phyloP scores from a whole-genome alignment of 192 early-diverging fungal species.

The Phlyctochytrium planicorne region DNA sequence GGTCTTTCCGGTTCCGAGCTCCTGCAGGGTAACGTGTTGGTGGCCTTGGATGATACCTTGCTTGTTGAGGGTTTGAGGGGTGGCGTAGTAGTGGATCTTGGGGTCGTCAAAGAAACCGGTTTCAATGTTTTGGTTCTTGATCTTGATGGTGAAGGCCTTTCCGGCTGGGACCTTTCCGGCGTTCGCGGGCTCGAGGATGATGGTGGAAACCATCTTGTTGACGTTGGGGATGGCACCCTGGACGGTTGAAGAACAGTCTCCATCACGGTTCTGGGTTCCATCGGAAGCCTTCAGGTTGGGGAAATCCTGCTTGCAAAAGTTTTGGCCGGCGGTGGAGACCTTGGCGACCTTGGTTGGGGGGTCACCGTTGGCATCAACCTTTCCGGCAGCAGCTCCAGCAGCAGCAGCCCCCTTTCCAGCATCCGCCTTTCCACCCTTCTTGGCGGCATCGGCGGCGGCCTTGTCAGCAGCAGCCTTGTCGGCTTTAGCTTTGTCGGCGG shows the following conservation, averaged over 20 bases:
- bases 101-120: no score
- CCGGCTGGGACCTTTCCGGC: slow-evolving; percentile 24
- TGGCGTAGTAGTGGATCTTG: slow-evolving; percentile 28
- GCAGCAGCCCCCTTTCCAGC: background rate
- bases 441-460: background rate
- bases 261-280: slow-evolving; percentile 35
- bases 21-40: slow-evolving; percentile 47
- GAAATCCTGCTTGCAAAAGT: no score
- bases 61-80: slow-evolving; percentile 40
- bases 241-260: slow-evolving; percentile 28
- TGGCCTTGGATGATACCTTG: slow-evolving; percentile 46
- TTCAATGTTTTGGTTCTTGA: slow-evolving; percentile 30
- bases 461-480: background rate
- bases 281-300: slow-evolving; percentile 26
- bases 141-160: slow-evolving; percentile 24
- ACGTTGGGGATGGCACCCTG: slow-evolving; percentile 34
- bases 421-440: background rate
- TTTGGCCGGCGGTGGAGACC: no score
- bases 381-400: background rate
- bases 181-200: slow-evolving; percentile 33
- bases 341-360: no score
- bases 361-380: background rate
- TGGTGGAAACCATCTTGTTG: slow-evolving; percentile 37
- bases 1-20: slow-evolving; percentile 11
- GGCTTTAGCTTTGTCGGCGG: slow-evolving; percentile 15